phyloP scores from a whole-genome alignment of 495 filamentous ascomycete genomes.

The Aspergillus indologenus region DNA sequence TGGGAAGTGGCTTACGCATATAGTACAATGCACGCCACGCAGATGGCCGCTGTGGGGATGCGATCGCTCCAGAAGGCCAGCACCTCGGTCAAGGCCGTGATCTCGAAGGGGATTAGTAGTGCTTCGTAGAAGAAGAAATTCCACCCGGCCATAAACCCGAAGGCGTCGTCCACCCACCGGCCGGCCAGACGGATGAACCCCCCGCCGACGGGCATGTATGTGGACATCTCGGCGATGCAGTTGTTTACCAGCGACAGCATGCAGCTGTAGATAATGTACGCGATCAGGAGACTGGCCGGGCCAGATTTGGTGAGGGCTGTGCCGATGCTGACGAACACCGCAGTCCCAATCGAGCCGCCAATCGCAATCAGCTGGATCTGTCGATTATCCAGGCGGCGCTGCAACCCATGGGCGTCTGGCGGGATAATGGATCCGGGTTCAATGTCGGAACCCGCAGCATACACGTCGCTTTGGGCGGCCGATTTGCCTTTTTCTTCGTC shows the following conservation, averaged over 20 bases:
- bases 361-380: slow-evolving; percentile 58
- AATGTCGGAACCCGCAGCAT: background rate
- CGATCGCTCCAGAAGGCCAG: slow-evolving; percentile 60
- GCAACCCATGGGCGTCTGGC: background rate
- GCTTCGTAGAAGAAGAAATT: slow-evolving; percentile 47
- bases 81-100: slow-evolving; percentile 26
- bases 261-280: background rate
- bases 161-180: background rate
- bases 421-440: background rate
- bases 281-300: background rate
- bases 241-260: background rate
- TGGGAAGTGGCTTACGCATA: background rate
- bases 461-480: background rate
- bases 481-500: background rate
- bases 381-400: slow-evolving; percentile 36
- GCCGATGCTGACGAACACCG: slow-evolving; percentile 48
- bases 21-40: slow-evolving; percentile 23
- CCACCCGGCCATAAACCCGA: background rate
- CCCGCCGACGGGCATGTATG: background rate
- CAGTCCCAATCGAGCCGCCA: slow-evolving; percentile 59
- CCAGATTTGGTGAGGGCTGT: background rate
- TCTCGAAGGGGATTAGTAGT: slow-evolving; percentile 58
- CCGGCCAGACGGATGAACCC: background rate
- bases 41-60: slow-evolving; percentile 45
- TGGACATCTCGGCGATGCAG: background rate